phyloP scores from a whole-genome alignment of 2,329 filamentous ascomycete genomes.

The Alternaria tenuissima region DNA sequence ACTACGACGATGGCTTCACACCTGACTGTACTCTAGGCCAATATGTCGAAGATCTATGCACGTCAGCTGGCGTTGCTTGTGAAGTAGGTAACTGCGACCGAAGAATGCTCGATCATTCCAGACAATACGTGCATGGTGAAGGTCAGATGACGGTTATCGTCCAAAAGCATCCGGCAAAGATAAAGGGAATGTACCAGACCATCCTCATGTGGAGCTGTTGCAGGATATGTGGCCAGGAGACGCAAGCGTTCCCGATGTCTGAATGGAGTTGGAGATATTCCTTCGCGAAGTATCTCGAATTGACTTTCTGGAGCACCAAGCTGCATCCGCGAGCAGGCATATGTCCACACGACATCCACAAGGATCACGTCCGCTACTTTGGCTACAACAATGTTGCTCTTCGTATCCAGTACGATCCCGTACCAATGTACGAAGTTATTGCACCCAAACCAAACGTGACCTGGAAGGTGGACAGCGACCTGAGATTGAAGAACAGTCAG shows the following conservation, averaged over 20 bases:
- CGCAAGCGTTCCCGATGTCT: slow-evolving; percentile 89
- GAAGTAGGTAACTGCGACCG: slow-evolving; percentile 85
- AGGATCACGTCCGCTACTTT: slow-evolving; percentile 92
- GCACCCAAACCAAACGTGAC: slow-evolving; percentile 90
- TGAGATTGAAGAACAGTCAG: slow-evolving; percentile 91
- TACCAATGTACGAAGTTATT: slow-evolving; percentile 92
- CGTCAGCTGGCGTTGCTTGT: slow-evolving; percentile 78
- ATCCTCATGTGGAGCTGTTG: slow-evolving; percentile 99
- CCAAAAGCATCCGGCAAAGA: slow-evolving; percentile 73
- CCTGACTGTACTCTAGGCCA: slow-evolving; percentile 93
- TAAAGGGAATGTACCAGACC: slow-evolving; percentile 72
- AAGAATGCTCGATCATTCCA: slow-evolving; percentile 89
- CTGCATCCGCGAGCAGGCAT: slow-evolving; percentile 76
- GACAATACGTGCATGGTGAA: slow-evolving; percentile 96
- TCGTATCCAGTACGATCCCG: slow-evolving; percentile 89
- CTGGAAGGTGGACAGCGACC: slow-evolving; percentile 96
- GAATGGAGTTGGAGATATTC: slow-evolving; percentile 97
- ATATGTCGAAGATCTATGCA: slow-evolving; percentile 90
- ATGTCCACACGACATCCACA: slow-evolving; percentile 91
- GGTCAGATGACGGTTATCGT: slow-evolving; percentile 92
- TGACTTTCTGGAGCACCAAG: slow-evolving; percentile 93
- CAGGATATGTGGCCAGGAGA: slow-evolving; percentile 89
- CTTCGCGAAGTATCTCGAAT: slow-evolving; percentile 96
- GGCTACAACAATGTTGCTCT: slow-evolving; percentile 85
- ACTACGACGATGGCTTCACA: slow-evolving; percentile 72